These are phyloP conservation scores for Kodamaea alishanica DNA, from an alignment of 1,139 yeast genomes.

Conservation along the genomic window DNA sequence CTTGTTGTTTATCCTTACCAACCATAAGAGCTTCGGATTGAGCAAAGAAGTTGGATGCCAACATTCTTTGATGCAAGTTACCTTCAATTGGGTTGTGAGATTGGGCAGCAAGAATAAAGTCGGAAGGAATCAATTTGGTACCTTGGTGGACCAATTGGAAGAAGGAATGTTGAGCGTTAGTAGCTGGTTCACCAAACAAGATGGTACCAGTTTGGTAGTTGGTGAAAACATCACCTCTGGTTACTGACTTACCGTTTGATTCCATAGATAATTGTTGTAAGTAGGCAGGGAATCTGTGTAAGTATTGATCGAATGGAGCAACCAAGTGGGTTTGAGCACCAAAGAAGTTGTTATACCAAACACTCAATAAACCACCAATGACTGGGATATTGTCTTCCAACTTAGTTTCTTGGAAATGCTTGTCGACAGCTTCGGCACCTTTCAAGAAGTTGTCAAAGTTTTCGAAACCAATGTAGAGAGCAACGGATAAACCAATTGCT, in stretches of 20 bases:
- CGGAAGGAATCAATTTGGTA: slow-evolving; percentile 94
- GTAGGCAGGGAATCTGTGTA: slow-evolving; percentile 98
- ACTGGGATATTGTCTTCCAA: slow-evolving; percentile 89
- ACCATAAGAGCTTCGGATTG: slow-evolving; percentile 98
- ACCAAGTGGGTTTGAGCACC: slow-evolving; percentile 98
- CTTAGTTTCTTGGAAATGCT: slow-evolving; percentile 81
- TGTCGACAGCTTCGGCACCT: slow-evolving; percentile 97
- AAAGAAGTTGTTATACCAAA: slow-evolving; percentile 97
- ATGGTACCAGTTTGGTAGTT: slow-evolving; percentile 95
- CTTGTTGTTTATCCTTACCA: slow-evolving; percentile 84
- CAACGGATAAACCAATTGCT: slow-evolving; percentile 94
- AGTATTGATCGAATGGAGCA: slow-evolving; percentile 97
- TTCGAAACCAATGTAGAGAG: slow-evolving; percentile 91
- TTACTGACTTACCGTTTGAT: slow-evolving; percentile 96
- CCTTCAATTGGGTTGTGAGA: slow-evolving; percentile 95
- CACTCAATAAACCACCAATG: slow-evolving; percentile 86
- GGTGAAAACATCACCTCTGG: slow-evolving; percentile 86
- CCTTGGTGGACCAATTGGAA: slow-evolving; percentile 99
- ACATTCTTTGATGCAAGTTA: slow-evolving; percentile 94
- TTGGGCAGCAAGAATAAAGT: slow-evolving; percentile 93
- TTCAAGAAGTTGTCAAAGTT: slow-evolving; percentile 86
- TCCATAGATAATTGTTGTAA: slow-evolving; percentile 98
- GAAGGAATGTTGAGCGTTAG: slow-evolving; percentile 98
- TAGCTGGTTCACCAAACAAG: slow-evolving; percentile 97
- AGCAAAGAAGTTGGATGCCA: slow-evolving; percentile 97